phyloP scores from a whole-genome alignment of 768 basidiomycete species.

The Russula olivacea region DNA sequence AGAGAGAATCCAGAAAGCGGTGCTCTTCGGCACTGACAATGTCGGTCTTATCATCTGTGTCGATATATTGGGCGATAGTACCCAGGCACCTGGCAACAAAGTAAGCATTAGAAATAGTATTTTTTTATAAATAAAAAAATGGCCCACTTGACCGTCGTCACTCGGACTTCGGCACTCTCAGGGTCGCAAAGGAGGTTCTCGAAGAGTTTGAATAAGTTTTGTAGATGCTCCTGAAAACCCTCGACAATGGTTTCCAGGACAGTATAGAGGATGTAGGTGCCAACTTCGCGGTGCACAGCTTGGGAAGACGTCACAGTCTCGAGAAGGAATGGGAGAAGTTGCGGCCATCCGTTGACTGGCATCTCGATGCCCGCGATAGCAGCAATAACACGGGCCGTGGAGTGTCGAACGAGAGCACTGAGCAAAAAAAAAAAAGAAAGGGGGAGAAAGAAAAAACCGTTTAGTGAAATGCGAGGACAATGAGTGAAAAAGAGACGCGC shows the following conservation, averaged over 20 bases:
- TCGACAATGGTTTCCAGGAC: slow-evolving; percentile 90
- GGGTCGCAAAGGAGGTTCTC: slow-evolving; percentile 66
- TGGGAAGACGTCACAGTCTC: slow-evolving; percentile 63
- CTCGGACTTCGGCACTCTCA: slow-evolving; percentile 83
- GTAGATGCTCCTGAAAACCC: slow-evolving; percentile 73
- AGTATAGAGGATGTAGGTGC: slow-evolving; percentile 82
- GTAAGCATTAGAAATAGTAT: background rate
- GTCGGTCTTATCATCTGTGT: slow-evolving; percentile 77
- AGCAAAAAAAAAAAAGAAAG: slow-evolving; percentile 2
- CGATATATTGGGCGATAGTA: slow-evolving; percentile 89
- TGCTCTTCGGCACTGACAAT: slow-evolving; percentile 52
- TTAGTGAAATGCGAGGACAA: slow-evolving; percentile 10
- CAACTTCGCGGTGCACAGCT: slow-evolving; percentile 83
- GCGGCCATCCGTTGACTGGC: slow-evolving; percentile 70
- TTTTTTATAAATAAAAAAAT: background rate
- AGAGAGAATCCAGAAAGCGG: background rate
- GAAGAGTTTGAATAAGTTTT: slow-evolving; percentile 76
- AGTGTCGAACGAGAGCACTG: slow-evolving; percentile 88
- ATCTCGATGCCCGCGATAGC: slow-evolving; percentile 90
- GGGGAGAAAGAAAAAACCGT: slow-evolving; percentile 13
- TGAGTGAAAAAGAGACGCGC: slow-evolving; percentile 40
- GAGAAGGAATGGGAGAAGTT: slow-evolving; percentile 83
- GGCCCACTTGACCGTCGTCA: slow-evolving; percentile 76
- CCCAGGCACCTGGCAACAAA: slow-evolving; percentile 61
- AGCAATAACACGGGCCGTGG: slow-evolving; percentile 87